Evolutionary conservation across 768 basidiomycete species (phyloP), one percentile per base, ranked within the genome.

Genomic region (Rhizopogon vulgaris): DNA sequence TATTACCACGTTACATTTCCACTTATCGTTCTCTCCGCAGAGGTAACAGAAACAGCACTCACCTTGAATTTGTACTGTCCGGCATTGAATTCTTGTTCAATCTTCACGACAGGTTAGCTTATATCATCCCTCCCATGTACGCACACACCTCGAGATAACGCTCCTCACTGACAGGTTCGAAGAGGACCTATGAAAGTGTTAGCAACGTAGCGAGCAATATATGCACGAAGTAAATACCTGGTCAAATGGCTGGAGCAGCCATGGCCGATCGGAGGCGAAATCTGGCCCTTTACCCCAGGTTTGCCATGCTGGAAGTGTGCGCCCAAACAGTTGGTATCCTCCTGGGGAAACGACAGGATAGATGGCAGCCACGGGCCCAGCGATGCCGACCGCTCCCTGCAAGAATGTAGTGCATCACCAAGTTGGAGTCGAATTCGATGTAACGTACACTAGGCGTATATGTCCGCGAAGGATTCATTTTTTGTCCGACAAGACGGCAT

Each of bases 401-500:
- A n/a, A 34, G n/a, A 24, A 42, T 22, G 18, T 25, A 42, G 50
- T 24, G 9, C 27, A 27, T 10, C 49, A 5, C 10, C 30, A 3
- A 51, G 55, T 12, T 27, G 22, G 22, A 22, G 22, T 22, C 22
- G 28, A 36, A 51, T 14, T 14, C 28, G 37, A 7, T 9, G 22
- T 2, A 17, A 63, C 73, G 38, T 60, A 81, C 82, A 38, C 78
- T 70, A 8, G 84, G 81, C 0, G 85, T 87, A 53, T 72, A 83
- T 0, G 83, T 83, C 7, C 85, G 69, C 0, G 83, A 84, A 0
- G 85, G 85, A 51, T 87, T 87, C 81, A 86, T 85, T 63, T 87
- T 88, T 53, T 86, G 85, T 0, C 80, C 83, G 5, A 82, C 73
- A 0, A 87, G 63, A 36, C 83, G 70, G 52, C 76, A 78, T 28